Evolutionary conservation across 352 stramenopile species (phyloP).

Genomic region (Phytopythium ostracodes): DNA sequence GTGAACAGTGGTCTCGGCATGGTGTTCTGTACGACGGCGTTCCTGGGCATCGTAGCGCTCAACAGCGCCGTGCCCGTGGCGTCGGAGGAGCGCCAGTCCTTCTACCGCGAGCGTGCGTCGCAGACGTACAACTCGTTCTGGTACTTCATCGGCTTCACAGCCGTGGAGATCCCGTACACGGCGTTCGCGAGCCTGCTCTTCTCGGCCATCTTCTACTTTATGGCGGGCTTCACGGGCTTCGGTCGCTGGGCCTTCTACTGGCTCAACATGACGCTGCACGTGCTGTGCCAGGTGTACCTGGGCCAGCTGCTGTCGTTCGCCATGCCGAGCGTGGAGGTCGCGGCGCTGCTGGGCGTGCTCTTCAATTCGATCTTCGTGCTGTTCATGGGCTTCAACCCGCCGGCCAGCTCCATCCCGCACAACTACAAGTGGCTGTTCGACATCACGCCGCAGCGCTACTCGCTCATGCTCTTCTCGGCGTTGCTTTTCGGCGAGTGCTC

Average conservation of each 20-base stretch:
- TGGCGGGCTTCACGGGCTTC: constrained; percentile 25
- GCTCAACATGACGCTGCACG: constrained; percentile 26
- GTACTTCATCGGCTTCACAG: constrained; percentile 68
- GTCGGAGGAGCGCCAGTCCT: constrained; percentile 61
- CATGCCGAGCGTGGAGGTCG: constrained; percentile 31
- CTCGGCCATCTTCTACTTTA: constrained; percentile 27
- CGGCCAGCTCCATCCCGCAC: constrained; percentile 21
- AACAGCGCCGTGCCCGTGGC: constrained; percentile 67
- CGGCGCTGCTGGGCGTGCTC: constrained; percentile 27
- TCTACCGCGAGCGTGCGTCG: constrained; percentile 89
- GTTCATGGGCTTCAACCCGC: constrained; percentile 49
- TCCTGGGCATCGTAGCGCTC: constrained; percentile 71
- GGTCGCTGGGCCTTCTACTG: constrained; percentile 23
- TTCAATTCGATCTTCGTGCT: constrained; percentile 48
- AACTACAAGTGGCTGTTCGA: constrained; percentile 33
- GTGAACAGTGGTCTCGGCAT: constrained; percentile 53
- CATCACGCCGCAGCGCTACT: constrained; percentile 32
- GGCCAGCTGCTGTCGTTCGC: constrained; percentile 30
- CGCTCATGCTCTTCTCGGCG: constrained; percentile 20
- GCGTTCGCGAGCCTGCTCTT: constrained; percentile 27
- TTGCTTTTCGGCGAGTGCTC: constrained; percentile 25
- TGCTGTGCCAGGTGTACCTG: constrained; percentile 39
- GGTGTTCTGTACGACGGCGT: constrained; percentile 77
- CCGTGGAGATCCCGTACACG: constrained; percentile 65
- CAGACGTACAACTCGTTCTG: constrained; percentile 87